These are phyloP conservation scores for Carex kokanica DNA, from an alignment of 176 grass and related monocot species.

Conservation along the genomic window DNA sequence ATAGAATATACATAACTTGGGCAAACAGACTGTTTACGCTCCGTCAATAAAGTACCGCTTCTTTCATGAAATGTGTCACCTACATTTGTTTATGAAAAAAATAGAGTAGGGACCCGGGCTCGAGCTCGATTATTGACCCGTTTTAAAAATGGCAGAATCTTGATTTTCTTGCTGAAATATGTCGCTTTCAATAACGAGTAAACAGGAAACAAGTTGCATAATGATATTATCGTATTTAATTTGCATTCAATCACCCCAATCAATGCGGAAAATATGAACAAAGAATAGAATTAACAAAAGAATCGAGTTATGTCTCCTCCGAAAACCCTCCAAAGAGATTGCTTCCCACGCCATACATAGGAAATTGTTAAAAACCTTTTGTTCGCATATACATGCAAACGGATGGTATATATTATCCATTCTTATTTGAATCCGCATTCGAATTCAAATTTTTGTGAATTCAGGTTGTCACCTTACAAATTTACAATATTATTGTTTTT, in stretches of 20 bases:
- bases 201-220: conserved; percentile 29
- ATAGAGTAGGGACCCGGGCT: conserved; percentile 4
- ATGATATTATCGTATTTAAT: background rate
- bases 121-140: background rate
- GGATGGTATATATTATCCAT: no score
- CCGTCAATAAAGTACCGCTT: background rate
- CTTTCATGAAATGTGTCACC: conserved; percentile 14
- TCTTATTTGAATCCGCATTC: no score
- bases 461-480: no score
- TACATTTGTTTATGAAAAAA: background rate
- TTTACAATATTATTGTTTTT: no score
- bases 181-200: conserved; percentile 13
- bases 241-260: conserved; percentile 15
- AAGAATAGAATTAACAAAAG: background rate
- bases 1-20: background rate
- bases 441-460: no score
- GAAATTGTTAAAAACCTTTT: no score
- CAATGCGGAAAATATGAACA: background rate
- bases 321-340: no score
- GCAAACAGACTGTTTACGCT: background rate
- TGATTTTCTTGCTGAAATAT: background rate
- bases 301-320: background rate
- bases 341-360: no score
- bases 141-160: conserved; percentile 3
- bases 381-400: no score